Evolutionary conservation across 495 filamentous ascomycete genomes (phyloP).

Genomic region (Lindgomyces ingoldianus): DNA sequence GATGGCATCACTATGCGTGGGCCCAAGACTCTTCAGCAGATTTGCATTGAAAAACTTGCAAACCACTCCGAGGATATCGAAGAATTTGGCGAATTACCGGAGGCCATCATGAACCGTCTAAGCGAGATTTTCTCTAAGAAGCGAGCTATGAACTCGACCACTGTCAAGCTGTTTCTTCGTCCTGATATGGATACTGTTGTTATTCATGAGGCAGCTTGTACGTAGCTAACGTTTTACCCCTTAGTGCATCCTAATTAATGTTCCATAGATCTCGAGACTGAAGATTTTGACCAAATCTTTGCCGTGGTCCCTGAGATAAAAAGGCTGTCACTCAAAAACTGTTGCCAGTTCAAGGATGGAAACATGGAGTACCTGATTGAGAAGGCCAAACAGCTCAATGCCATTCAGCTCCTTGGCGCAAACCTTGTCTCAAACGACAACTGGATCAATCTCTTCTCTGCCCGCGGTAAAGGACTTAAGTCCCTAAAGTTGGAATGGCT

Average conservation of each 20-base stretch:
- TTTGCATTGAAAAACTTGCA: conserved; percentile 83
- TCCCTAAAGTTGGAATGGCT: conserved; percentile 67
- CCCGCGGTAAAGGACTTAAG: conserved; percentile 62
- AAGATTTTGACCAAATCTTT: conserved; percentile 80
- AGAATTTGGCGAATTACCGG: conserved; percentile 77
- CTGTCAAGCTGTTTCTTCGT: conserved; percentile 75
- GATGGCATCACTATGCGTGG: conserved; percentile 71
- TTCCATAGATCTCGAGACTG: conserved; percentile 61
- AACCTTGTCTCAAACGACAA: conserved; percentile 73
- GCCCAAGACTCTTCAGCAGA: conserved; percentile 69
- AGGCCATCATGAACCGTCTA: conserved; percentile 66
- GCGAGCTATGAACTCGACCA: conserved; percentile 67
- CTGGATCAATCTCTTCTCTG: conserved; percentile 67
- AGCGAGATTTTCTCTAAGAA: conserved; percentile 79
- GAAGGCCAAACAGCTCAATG: conserved; percentile 61
- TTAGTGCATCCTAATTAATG: neutral
- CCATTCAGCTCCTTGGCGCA: conserved; percentile 69
- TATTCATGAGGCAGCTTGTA: conserved; percentile 78
- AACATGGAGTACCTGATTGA: conserved; percentile 78
- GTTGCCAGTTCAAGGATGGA: conserved; percentile 81
- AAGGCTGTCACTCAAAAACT: conserved; percentile 71
- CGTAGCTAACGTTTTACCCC: conserved; percentile 26
- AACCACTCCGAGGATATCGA: conserved; percentile 80
- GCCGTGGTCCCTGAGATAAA: conserved; percentile 68
- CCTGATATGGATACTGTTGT: conserved; percentile 64